Conservation (phyloP, 1,139 yeast species). For the Kodamaea fungicola region DNA sequence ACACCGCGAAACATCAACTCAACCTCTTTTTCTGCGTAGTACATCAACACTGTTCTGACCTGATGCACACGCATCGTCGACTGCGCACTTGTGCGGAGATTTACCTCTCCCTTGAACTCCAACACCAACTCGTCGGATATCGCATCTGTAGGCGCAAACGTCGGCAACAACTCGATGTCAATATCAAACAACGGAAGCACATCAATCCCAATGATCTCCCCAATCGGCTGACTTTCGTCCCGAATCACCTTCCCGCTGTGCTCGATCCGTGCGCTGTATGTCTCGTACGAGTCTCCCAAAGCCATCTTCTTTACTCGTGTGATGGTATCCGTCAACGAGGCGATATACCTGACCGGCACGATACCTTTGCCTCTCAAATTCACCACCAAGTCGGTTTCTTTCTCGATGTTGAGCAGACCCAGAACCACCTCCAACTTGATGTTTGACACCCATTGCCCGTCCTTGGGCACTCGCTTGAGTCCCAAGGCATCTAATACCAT, state of each 20-base stretch:
- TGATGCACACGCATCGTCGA: slow-evolving; percentile 7
- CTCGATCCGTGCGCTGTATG: background rate
- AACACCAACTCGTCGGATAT: slow-evolving; percentile 1
- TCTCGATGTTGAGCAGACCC: background rate
- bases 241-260: slow-evolving; percentile 10
- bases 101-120: slow-evolving; percentile 1
- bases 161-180: slow-evolving; percentile 5
- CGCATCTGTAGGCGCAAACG: slow-evolving; percentile 2
- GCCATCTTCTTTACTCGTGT: background rate
- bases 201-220: slow-evolving; percentile 24
- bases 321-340: background rate
- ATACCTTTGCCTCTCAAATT: background rate
- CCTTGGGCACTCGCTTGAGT: too few relatives aligned
- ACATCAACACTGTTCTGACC: slow-evolving; percentile 4
- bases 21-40: background rate
- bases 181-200: slow-evolving; percentile 22
- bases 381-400: background rate
- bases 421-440: too few relatives aligned
- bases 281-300: background rate
- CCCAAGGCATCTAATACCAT: too few relatives aligned
- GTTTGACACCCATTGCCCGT: too few relatives aligned
- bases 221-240: slow-evolving; percentile 14
- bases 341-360: background rate
- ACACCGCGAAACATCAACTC: background rate
- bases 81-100: slow-evolving; percentile 2